phyloP scores from a whole-genome alignment of 257 asterid species.

The Solanum pinnatisectum region DNA sequence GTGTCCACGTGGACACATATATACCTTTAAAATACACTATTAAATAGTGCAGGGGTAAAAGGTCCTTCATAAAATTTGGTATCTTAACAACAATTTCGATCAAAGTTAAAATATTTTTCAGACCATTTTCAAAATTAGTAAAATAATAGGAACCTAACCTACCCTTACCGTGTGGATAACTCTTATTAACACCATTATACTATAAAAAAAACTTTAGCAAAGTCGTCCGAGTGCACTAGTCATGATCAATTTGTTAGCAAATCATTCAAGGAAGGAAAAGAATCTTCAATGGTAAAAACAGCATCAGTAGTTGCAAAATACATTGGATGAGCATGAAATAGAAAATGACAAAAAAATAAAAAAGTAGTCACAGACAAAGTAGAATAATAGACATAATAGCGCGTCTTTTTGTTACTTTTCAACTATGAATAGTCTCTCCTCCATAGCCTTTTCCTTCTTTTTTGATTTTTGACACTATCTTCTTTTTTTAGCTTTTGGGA shows the following conservation, averaged over 20 bases:
- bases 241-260: not conserved
- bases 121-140: not conserved
- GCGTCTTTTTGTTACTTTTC: not conserved
- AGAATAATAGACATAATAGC: not conserved
- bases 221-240: not conserved
- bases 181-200: not conserved
- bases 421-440: not conserved
- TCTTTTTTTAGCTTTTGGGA: not conserved
- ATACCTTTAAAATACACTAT: no score
- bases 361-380: not conserved
- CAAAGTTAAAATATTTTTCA: accelerated
- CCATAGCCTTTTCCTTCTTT: not conserved
- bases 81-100: no score
- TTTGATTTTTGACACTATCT: not conserved
- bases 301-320: not conserved
- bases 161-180: not conserved
- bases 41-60: no score
- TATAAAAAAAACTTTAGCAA: not conserved
- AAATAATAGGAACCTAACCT: not conserved
- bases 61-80: no score
- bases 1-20: no score
- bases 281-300: not conserved
- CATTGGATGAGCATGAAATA: not conserved
- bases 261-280: not conserved
- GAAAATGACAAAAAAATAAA: not conserved